Base-by-base conservation (phyloP, 805 yeast genomes). In the Lipomyces spencermartinsiae region DNA sequence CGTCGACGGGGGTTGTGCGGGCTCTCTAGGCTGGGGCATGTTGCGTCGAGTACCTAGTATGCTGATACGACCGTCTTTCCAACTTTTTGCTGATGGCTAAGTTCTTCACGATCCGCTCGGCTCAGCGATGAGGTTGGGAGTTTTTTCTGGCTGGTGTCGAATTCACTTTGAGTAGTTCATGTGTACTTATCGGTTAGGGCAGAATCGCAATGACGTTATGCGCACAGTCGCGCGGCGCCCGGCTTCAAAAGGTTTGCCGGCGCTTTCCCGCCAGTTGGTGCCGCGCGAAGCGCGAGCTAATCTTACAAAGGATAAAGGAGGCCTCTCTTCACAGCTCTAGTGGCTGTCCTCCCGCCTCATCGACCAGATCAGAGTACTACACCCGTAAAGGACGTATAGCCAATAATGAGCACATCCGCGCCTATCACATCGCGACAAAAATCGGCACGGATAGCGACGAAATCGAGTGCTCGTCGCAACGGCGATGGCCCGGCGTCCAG, bases 371-470 rank as follows among this genome's bases (percentile, higher is more conserved):
- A 25, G 29, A 29, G 31, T 16, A 10, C 57, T 29, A 14, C 57
- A 22, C n/a, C 9, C 55, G 29, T 14, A n/a, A 25, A 22, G 33
- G 57, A 6, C 22, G 12, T 53, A 22, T 25, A 29, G 33, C 29
- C 57, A 12, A 22, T 16, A 62, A 62, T 62, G 65, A 39, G 62
- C 9, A 19, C 58, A 31, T 34, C 62, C 5, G 31, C 58, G n/a
- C 37, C 56, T n/a, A 39, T 55, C 2, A 53, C 67, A 6, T 35
- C 56, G 29, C 67, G 69, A 46, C 69, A 66, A 55, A 66, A 59
- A 37, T 66, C 69, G 29, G 64, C 69, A 16, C 62, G 69, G 35
- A 66, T 66, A 19, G 69, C 69, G 58, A 66, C 69, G 14, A 66
- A 66, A 35, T 57, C 63, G 2, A 54, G 35, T 35, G 59, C 59